Percentiles rank a stretch among this genome's conserved stretches.
Conservation (phyloP, 495 filamentous ascomycete genomes). For the Apiosordaria backusii region DNA sequence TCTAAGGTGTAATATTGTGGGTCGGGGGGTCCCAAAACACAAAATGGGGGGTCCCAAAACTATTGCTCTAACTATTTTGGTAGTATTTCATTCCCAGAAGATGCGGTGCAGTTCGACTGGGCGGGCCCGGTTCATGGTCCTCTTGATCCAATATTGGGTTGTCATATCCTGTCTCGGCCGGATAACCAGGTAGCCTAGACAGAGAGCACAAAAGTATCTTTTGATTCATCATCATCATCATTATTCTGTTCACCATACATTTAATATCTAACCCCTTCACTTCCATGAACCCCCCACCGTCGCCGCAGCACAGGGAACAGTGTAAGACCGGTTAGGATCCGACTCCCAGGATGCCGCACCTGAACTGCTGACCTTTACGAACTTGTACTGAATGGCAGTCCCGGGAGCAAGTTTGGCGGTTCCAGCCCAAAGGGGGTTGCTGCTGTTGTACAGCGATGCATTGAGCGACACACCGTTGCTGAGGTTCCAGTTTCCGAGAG, state of each 20-base stretch:
- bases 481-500: constrained; percentile 58
- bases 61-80: too few species aligned
- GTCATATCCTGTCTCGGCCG: too few species aligned
- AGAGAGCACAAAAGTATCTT: neutral
- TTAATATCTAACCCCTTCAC: neutral
- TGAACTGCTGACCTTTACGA: constrained; percentile 55
- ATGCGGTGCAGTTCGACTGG: too few species aligned
- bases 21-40: too few species aligned
- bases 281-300: constrained; percentile 21
- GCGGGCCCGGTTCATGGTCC: too few species aligned
- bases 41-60: too few species aligned
- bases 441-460: constrained; percentile 53
- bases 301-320: constrained; percentile 44
- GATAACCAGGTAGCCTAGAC: neutral
- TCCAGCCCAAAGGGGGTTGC: constrained; percentile 56
- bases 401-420: constrained; percentile 51
- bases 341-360: constrained; percentile 60
- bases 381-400: constrained; percentile 61
- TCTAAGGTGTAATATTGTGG: too few species aligned
- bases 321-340: constrained; percentile 59
- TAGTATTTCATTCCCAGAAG: too few species aligned
- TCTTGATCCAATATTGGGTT: too few species aligned
- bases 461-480: constrained; percentile 48
- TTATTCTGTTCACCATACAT: too few species aligned
- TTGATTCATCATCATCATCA: neutral